Evolutionary conservation across 805 yeast species (phyloP).

Genomic region (Metschnikowia vanudenii): DNA sequence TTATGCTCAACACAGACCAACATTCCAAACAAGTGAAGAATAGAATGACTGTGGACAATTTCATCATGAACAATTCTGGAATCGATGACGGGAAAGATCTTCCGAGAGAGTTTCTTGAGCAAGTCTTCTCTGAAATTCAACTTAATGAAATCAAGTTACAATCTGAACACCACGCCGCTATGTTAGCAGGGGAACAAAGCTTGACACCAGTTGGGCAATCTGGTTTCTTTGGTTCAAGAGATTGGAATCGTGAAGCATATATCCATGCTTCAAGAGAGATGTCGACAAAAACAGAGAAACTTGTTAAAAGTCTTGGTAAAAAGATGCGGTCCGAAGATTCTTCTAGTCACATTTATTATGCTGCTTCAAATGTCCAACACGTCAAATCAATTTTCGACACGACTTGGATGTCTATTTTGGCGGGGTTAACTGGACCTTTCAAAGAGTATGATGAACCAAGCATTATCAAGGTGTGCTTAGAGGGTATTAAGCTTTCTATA

Average conservation of each 20-base stretch:
- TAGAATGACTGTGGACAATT: conserved; percentile 86
- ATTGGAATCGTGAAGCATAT: conserved; percentile 75
- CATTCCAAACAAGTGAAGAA: conserved; percentile 85
- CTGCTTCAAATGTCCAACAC: conserved; percentile 85
- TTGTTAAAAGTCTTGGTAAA: conserved; percentile 64
- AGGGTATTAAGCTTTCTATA: conserved; percentile 81
- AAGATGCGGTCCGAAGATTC: conserved; percentile 40
- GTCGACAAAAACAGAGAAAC: conserved; percentile 82
- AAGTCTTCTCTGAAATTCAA: conserved; percentile 75
- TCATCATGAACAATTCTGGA: conserved; percentile 82
- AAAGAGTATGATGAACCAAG: conserved; percentile 81
- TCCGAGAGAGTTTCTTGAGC: conserved; percentile 67
- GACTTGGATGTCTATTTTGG: conserved; percentile 94
- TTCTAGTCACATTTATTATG: conserved; percentile 54
- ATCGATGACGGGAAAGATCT: conserved; percentile 88
- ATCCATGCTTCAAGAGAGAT: conserved; percentile 90
- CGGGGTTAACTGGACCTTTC: conserved; percentile 92
- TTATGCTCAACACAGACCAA: conserved; percentile 90
- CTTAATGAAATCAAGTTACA: conserved; percentile 83
- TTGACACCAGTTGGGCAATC: conserved; percentile 31
- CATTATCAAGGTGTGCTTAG: conserved; percentile 66
- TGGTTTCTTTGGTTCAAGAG: conserved; percentile 67
- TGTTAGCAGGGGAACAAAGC: conserved; percentile 61
- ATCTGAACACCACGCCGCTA: conserved; percentile 91
- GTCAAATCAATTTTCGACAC: conserved; percentile 92